These are phyloP conservation scores for Dendrobium catenatum DNA, from an alignment of 106 monocot species.

Conservation along the genomic window DNA sequence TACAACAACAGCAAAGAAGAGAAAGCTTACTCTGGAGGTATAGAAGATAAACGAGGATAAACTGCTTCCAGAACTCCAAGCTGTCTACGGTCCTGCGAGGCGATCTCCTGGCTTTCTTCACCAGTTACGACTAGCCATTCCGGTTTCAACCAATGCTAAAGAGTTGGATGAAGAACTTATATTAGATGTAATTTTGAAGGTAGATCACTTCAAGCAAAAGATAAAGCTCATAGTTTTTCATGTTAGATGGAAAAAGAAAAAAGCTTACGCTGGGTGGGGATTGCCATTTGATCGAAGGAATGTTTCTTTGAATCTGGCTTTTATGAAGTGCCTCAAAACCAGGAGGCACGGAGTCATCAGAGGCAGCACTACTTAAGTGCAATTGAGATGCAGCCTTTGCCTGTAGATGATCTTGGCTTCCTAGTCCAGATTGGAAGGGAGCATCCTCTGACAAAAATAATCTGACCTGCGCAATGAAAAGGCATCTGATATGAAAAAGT, in stretches of 20 bases:
- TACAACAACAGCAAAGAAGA: neutral
- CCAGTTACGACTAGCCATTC: constrained; percentile 85
- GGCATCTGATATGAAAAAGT: neutral
- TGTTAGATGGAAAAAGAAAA: neutral
- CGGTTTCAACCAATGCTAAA: constrained; percentile 43
- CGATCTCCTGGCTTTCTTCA: constrained; percentile 70
- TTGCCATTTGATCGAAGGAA: constrained; percentile 66
- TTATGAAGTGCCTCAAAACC: constrained; percentile 48
- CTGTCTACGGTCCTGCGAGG: constrained; percentile 47
- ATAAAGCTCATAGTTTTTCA: neutral
- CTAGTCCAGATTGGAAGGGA: constrained; percentile 51
- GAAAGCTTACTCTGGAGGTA: constrained; percentile 69
- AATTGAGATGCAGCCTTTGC: constrained; percentile 68
- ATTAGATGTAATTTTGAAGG: neutral
- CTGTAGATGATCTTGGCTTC: constrained; percentile 68
- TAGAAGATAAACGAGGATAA: constrained; percentile 61
- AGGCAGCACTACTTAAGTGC: constrained; percentile 32
- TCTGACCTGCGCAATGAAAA: constrained; percentile 53
- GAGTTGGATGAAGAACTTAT: neutral
- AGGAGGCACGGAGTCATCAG: constrained; percentile 68
- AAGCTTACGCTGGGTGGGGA: constrained; percentile 46
- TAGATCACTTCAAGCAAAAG: neutral
- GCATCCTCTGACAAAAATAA: constrained; percentile 88
- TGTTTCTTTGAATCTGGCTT: constrained; percentile 27
- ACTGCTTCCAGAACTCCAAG: constrained; percentile 68